These are phyloP conservation scores for Draba incana DNA, from an alignment of 345 rosid genomes.

Conservation along the genomic window DNA sequence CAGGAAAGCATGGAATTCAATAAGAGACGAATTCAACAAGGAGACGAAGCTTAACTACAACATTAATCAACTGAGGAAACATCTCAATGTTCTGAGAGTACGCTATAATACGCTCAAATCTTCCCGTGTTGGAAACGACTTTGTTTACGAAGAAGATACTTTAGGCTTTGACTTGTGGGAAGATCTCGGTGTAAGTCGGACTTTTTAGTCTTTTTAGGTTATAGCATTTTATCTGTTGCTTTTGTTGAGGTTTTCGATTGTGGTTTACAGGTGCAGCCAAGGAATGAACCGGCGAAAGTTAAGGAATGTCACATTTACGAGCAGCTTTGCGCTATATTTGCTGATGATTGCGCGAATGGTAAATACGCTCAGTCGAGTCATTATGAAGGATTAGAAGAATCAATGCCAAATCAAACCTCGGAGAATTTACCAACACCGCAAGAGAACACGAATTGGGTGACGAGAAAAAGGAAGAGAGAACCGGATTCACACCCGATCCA, in stretches of 20 bases:
- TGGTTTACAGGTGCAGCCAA: slow-evolving; percentile 55
- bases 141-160: slow-evolving; percentile 62
- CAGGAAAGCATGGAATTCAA: slow-evolving; percentile 71
- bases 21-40: slow-evolving; percentile 67
- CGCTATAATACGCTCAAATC: slow-evolving; percentile 66
- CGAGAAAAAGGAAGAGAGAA: slow-evolving; percentile 52
- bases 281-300: slow-evolving; percentile 55
- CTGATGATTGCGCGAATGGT: slow-evolving; percentile 66
- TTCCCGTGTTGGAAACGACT: slow-evolving; percentile 56
- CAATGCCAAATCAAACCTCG: slow-evolving; percentile 41
- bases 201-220: slow-evolving; percentile 24
- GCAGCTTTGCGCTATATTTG: slow-evolving; percentile 71
- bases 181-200: slow-evolving; percentile 60
- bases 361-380: slow-evolving; percentile 92
- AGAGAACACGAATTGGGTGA: not conserved
- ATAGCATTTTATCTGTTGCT: not conserved
- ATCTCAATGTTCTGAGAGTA: slow-evolving; percentile 70
- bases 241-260: not conserved
- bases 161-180: slow-evolving; percentile 79
- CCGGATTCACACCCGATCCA: slow-evolving; percentile 42
- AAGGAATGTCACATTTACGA: slow-evolving; percentile 78
- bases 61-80: slow-evolving; percentile 80
- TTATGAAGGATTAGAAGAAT: slow-evolving; percentile 70
- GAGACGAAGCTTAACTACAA: slow-evolving; percentile 70
- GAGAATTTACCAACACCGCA: slow-evolving; percentile 19